Percentiles rank a stretch among this genome's conserved stretches.
Evolutionary conservation across 2,329 filamentous ascomycete genomes (phyloP).

Genomic region (Hypoxylon sp.): DNA sequence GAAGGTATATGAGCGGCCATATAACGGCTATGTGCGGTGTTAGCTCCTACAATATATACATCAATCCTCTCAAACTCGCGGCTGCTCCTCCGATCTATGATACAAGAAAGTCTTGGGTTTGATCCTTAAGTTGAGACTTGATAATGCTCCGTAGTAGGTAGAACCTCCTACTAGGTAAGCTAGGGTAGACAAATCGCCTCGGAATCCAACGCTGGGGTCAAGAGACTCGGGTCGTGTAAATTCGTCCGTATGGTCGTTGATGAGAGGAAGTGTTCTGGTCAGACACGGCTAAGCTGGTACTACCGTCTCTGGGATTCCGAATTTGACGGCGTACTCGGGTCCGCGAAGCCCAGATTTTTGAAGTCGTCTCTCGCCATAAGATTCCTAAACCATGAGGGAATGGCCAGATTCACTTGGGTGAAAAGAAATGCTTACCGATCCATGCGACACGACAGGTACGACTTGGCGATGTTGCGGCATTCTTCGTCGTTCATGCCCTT

Average conservation of each 20-base stretch:
- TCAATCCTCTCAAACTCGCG: background rate
- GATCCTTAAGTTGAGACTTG: background rate
- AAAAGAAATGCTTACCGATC: conserved; percentile 74
- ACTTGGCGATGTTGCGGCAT: conserved; percentile 87
- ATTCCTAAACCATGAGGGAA: conserved; percentile 68
- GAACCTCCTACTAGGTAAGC: background rate
- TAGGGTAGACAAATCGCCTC: conserved; percentile 39
- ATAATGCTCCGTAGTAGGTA: background rate
- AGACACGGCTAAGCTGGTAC: conserved; percentile 43
- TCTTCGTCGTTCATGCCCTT: conserved; percentile 87
- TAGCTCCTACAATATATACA: conserved; percentile 21
- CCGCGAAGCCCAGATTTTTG: conserved; percentile 87
- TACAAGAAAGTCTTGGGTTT: conserved; percentile 26
- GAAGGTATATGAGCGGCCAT: background rate
- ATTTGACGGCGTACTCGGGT: conserved; percentile 41
- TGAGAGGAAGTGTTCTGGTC: background rate
- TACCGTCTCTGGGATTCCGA: conserved; percentile 50
- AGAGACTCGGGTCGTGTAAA: background rate
- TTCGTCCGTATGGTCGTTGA: background rate
- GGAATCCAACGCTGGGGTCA: conserved; percentile 22
- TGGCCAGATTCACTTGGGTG: background rate
- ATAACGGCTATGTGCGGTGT: conserved; percentile 1
- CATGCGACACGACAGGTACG: conserved; percentile 93
- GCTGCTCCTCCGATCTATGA: background rate
- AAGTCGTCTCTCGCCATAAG: conserved; percentile 97